phyloP scores from a whole-genome alignment of 768 basidiomycete species.

The Ramaria sp. region DNA sequence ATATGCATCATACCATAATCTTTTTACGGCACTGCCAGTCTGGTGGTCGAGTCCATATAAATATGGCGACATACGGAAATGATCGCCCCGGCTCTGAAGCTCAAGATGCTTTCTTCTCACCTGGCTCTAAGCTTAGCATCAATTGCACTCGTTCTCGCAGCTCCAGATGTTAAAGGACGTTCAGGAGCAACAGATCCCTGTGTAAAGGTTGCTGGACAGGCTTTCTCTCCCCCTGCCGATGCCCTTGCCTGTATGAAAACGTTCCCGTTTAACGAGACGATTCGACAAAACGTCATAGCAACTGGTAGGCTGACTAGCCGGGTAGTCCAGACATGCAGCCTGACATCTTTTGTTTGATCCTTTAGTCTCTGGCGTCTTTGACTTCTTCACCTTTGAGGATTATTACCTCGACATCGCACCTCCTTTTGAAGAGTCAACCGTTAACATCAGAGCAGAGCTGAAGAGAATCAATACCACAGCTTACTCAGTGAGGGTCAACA shows the following conservation, averaged over 20 bases:
- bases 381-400: slow-evolving; percentile 44
- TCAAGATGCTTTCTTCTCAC: background rate
- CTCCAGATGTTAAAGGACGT: background rate
- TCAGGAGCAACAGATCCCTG: slow-evolving; percentile 20
- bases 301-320: slow-evolving; percentile 5
- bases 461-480: slow-evolving; percentile 36
- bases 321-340: background rate
- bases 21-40: too few relatives aligned
- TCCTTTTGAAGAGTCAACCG: slow-evolving; percentile 41
- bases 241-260: slow-evolving; percentile 49
- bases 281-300: slow-evolving; percentile 41
- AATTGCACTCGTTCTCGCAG: background rate
- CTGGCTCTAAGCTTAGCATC: background rate
- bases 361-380: slow-evolving; percentile 35
- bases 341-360: background rate
- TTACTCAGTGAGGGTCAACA: slow-evolving; percentile 27
- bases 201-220: slow-evolving; percentile 23
- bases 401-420: slow-evolving; percentile 39
- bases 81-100: background rate
- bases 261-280: slow-evolving; percentile 47
- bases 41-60: too few relatives aligned
- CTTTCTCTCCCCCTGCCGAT: slow-evolving; percentile 39
- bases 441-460: slow-evolving; percentile 41
- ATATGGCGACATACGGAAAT: too few relatives aligned
- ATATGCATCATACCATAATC: too few relatives aligned